These are phyloP conservation scores for Eutrema japonicum DNA, from an alignment of 345 rosid genomes.

Conservation along the genomic window DNA sequence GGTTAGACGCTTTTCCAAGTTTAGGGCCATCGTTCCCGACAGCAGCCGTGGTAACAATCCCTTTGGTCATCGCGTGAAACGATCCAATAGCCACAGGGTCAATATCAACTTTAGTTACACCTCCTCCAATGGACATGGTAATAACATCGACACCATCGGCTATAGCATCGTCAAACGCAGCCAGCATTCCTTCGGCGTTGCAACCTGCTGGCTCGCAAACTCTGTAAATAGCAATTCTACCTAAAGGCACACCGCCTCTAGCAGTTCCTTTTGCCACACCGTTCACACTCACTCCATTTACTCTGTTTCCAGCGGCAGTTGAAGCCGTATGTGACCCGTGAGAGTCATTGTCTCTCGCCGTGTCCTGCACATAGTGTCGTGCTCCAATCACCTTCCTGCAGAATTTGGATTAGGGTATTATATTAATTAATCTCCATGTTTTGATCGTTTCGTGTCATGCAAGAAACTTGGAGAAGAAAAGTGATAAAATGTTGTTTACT, in stretches of 20 bases:
- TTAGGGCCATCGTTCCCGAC: slow-evolving; percentile 58
- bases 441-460: not conserved
- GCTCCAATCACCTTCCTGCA: slow-evolving; percentile 44
- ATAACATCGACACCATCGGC: slow-evolving; percentile 68
- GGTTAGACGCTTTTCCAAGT: slow-evolving; percentile 44
- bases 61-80: slow-evolving; percentile 60
- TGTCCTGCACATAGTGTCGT: slow-evolving; percentile 34
- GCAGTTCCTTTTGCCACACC: slow-evolving; percentile 62
- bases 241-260: slow-evolving; percentile 65
- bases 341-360: slow-evolving; percentile 39
- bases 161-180: slow-evolving; percentile 46
- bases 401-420: not conserved
- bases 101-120: slow-evolving; percentile 32
- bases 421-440: not conserved
- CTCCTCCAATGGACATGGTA: slow-evolving; percentile 75
- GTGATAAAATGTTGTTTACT: slow-evolving; percentile 12
- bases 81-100: slow-evolving; percentile 62
- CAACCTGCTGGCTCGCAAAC: slow-evolving; percentile 41
- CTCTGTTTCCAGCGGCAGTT: slow-evolving; percentile 62
- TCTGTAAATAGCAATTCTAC: slow-evolving; percentile 59
- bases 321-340: slow-evolving; percentile 76
- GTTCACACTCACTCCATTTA: slow-evolving; percentile 45
- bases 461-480: not conserved
- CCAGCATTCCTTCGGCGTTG: slow-evolving; percentile 2
- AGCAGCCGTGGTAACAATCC: slow-evolving; percentile 61